These are phyloP conservation scores for Ophiostoma angusticollis DNA, from an alignment of 2,329 filamentous ascomycete genomes.

Conservation along the genomic window DNA sequence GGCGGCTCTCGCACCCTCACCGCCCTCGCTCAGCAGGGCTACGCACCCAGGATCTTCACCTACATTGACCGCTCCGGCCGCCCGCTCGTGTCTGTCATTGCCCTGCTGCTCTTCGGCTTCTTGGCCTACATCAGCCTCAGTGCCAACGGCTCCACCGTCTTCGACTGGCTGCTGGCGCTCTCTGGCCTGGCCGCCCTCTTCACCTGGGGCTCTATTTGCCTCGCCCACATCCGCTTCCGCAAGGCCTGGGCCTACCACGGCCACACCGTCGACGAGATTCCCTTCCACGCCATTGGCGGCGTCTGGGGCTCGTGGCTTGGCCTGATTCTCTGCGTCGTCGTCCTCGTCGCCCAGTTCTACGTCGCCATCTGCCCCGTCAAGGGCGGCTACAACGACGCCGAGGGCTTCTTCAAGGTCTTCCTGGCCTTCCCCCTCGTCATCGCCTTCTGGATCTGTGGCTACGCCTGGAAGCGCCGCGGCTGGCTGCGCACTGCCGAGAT, in stretches of 20 bases:
- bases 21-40: constrained; percentile 45
- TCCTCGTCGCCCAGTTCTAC: constrained; percentile 42
- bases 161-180: constrained; percentile 53
- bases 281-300: constrained; percentile 49
- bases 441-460: constrained; percentile 41
- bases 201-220: constrained; percentile 57
- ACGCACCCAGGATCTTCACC: constrained; percentile 42
- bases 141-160: constrained; percentile 35
- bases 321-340: constrained; percentile 41
- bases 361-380: constrained; percentile 25
- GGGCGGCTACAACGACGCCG: constrained; percentile 22
- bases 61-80: constrained; percentile 47
- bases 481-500: constrained; percentile 48
- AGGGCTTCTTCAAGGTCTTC: constrained; percentile 41
- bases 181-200: constrained; percentile 53
- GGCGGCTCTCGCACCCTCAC: constrained; percentile 46
- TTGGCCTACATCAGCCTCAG: constrained; percentile 37
- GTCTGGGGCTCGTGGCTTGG: constrained; percentile 53
- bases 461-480: constrained; percentile 48
- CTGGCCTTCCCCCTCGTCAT: constrained; percentile 42
- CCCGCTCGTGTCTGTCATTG: constrained; percentile 36
- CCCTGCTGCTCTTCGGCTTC: constrained; percentile 35
- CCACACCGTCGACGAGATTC: constrained; percentile 53
- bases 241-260: constrained; percentile 48
- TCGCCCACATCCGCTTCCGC: constrained; percentile 58